Conservation (phyloP, 2,329 filamentous ascomycete species). For the Tolypocladium ovalisporum region DNA sequence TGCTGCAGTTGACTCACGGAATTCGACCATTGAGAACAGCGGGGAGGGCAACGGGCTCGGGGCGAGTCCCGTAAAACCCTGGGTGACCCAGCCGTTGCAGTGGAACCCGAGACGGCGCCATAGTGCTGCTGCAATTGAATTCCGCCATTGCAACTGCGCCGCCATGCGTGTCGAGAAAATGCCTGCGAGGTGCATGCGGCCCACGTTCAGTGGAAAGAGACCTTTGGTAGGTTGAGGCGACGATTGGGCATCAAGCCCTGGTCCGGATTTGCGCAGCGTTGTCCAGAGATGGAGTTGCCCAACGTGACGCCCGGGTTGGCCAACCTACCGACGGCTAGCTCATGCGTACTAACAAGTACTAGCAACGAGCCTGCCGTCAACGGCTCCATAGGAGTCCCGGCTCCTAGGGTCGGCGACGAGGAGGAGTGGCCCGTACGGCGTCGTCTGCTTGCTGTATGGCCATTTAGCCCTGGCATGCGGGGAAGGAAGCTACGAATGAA, state of each 20-base stretch:
- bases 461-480: not conserved
- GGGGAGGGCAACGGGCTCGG: not conserved
- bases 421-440: not conserved
- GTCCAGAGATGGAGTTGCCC: not conserved
- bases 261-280: not conserved
- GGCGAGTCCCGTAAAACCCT: not conserved
- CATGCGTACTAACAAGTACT: not conserved
- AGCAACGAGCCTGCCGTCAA: not conserved
- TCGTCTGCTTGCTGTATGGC: not conserved
- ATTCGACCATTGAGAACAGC: not conserved
- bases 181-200: constrained; percentile 18
- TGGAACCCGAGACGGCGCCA: constrained; percentile 1
- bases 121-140: constrained; percentile 3
- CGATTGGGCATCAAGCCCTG: constrained; percentile 25
- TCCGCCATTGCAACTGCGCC: constrained; percentile 25
- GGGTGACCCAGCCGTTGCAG: constrained; percentile 1
- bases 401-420: not conserved
- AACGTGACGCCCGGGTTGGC: not conserved
- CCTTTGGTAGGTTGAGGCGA: constrained; percentile 10
- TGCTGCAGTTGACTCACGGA: not conserved
- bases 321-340: not conserved
- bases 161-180: constrained; percentile 26
- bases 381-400: not conserved
- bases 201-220: constrained; percentile 19
- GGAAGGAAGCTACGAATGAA: not conserved